A percentile compares a stretch with the other conserved stretches of the same genome.
phyloP scores from a whole-genome alignment of 352 stramenopile genomes.

The Phytophthora pini region DNA sequence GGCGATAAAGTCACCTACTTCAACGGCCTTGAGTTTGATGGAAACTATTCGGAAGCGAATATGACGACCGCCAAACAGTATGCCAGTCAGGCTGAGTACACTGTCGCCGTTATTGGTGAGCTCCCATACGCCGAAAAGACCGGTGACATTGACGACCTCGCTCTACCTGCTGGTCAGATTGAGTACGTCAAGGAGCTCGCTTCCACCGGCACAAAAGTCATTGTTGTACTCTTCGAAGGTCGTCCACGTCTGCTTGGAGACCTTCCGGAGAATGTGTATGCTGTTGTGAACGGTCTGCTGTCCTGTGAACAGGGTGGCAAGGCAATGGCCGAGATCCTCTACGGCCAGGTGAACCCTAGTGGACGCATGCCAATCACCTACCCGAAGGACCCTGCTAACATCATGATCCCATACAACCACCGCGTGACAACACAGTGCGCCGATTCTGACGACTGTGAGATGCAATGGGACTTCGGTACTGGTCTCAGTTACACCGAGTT shows the following conservation, averaged over 20 bases:
- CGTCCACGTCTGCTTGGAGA: conserved; percentile 71
- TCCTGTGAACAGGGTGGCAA: conserved; percentile 72
- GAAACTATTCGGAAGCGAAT: conserved; percentile 46
- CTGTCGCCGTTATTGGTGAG: conserved; percentile 79
- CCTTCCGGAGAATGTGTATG: conserved; percentile 55
- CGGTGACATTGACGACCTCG: conserved; percentile 77
- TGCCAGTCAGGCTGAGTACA: conserved; percentile 53
- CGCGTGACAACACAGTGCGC: conserved; percentile 52
- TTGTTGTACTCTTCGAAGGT: conserved; percentile 76
- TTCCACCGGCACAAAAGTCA: conserved; percentile 67
- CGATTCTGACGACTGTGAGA: conserved; percentile 42
- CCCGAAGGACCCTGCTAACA: conserved; percentile 55
- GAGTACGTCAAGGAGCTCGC: conserved; percentile 74
- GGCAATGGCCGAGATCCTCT: conserved; percentile 83
- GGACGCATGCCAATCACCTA: conserved; percentile 85
- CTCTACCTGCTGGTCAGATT: conserved; percentile 65
- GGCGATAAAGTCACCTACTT: conserved; percentile 48
- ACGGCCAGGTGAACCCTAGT: conserved; percentile 77
- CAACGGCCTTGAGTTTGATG: conserved; percentile 52
- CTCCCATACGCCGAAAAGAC: conserved; percentile 78
- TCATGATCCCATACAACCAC: conserved; percentile 76
- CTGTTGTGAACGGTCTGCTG: conserved; percentile 74
- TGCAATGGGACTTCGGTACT: conserved; percentile 68
- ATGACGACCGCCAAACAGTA: conserved; percentile 56
- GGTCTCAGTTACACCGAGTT: conserved; percentile 80